phyloP scores from a whole-genome alignment of 176 grass and related monocot species.

The Eremochloa ophiuroides region DNA sequence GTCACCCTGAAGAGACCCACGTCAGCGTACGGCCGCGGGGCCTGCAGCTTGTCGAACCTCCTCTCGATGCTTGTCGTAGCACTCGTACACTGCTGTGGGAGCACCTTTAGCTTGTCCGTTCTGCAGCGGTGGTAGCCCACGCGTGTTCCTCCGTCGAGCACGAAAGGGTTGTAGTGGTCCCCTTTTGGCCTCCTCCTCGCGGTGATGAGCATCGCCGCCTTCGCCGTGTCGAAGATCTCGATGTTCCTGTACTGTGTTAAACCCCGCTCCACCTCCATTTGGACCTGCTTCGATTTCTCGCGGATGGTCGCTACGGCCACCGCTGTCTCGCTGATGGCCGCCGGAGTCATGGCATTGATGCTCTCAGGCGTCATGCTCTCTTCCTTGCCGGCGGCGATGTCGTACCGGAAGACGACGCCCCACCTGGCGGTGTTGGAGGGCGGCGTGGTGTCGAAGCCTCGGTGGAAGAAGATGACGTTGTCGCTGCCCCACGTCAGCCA shows the following conservation, averaged over 20 bases:
- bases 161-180: constrained; percentile 46
- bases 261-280: not conserved
- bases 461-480: constrained; percentile 45
- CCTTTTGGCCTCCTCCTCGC: not conserved
- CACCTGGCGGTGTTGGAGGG: not conserved
- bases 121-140: constrained; percentile 24
- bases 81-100: too few relatives aligned
- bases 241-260: not conserved
- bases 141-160: constrained; percentile 9
- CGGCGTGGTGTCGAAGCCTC: not conserved
- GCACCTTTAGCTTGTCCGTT: too few relatives aligned
- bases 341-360: constrained; percentile 33
- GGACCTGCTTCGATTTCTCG: not conserved
- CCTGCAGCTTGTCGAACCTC: constrained; percentile 17
- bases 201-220: not conserved
- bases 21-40: not conserved
- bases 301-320: constrained; percentile 40
- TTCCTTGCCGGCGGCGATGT: not conserved
- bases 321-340: constrained; percentile 34
- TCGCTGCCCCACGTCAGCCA: constrained; percentile 48
- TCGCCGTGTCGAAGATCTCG: not conserved
- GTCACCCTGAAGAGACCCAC: constrained; percentile 26
- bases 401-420: constrained; percentile 26
- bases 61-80: not conserved
- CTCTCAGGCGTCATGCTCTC: not conserved